Base-by-base conservation (phyloP, 2,329 filamentous ascomycete species). In the Penicillium sp. region DNA sequence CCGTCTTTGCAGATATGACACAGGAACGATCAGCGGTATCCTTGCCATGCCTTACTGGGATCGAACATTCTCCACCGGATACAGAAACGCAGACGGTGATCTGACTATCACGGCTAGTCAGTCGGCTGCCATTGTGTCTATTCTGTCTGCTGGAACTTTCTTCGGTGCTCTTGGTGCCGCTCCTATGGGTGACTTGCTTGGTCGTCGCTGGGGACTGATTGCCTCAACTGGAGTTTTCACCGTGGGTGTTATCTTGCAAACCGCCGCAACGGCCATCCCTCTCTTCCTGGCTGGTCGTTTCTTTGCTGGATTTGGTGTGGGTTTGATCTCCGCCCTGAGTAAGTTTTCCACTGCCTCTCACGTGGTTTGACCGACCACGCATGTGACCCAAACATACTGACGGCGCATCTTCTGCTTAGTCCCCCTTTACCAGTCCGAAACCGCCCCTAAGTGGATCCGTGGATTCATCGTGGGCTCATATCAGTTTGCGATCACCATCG, bases 401-500 rank as follows among this genome's bases (percentile, higher is more conserved):
- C 40, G 1, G 5, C 12, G 1, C 32, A 12, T 34, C 4, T n/a
- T 34, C 11, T 32, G 18, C 8, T 5, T 8, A 43, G 40, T 43
- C 11, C 40, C 40, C 32, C 40, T 43, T 3, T 43, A 43, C 40
- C 40, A 43, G 26, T 88, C 84, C 40, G 87, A 90, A 71, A 87
- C 89, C 59, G 64, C 67, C 18, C 84, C 84, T 39, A 80, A 78
- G 66, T 86, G 85, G 69, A 84, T 91, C 57, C 81, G 86, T 59
- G 86, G 86, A 59, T 82, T 84, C 46, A 79, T 90, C 43, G 86
- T 90, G 18, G 80, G 84, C 3, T 83, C 84, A 8, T 90, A 90
- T 73, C 86, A 90, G 65, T 87, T 89, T 72, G 86, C 82, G 65
- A 86, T 90, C 65, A 89, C 85, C 47, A 76, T 90, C 50, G 87